Base-by-base conservation (phyloP, 176 grass and related monocot species). In the Raddia guianensis region DNA sequence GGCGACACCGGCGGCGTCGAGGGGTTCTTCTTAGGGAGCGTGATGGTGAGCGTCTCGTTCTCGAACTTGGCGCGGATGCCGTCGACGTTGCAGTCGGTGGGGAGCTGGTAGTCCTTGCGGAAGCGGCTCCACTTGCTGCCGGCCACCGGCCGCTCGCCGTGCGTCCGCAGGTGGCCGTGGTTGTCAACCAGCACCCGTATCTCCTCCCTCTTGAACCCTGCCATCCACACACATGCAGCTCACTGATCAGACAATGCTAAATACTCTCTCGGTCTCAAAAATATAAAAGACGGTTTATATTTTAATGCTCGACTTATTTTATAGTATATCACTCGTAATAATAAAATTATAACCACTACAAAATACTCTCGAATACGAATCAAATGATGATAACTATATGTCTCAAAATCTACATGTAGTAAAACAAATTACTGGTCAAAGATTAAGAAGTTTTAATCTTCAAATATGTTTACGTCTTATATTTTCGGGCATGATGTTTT, bases 41-140 rank as follows among this genome's bases (percentile, higher is more conserved):
- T 78, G 71, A 99, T 78, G 53, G 81, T 50, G 78, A 99, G 88
- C 5, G 51, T 70, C 46, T 84, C 88, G 33, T 79, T 84, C 57
- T 99, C 88, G 67, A 99, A 95, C 83, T 90, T 93, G 82, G 92
- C 96, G 35, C 86, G 86, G 84, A 93, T 86, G 44, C 53, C 86
- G 21, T 82, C 77, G 9, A 61, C 9, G 74, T 75, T 80, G 86
- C 79, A 91, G 82, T 86, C 81, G 12, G 34, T 60, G 2, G 88
- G 78, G 73, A 93, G 75, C 50, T 37, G n/a, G 33, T 86, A 76
- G 45, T 91, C 87, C 75, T 89, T 93, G 59, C 63, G 57, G 84
- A 98, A 93, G 6, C 84, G 92, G 78, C 62, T 86, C 88, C 92
- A 92, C 68, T 12, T 44, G 49, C 42, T 63, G 82, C 50, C 83